Evolutionary conservation across 495 filamentous ascomycete genomes (phyloP).

Genomic region (Aspergillus mulundensis): DNA sequence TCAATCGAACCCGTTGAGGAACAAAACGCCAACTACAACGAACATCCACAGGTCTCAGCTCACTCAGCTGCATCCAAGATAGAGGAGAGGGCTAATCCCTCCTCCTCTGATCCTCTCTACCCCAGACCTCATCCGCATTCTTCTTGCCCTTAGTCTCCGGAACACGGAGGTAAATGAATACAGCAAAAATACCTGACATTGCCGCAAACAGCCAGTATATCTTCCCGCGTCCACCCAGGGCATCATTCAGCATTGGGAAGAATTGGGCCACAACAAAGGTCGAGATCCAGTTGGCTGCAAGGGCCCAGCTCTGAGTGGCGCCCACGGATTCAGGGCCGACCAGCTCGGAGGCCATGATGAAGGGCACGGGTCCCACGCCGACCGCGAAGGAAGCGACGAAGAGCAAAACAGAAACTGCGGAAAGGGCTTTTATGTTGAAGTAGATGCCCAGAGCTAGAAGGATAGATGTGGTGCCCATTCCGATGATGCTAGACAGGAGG

Average conservation of each 20-base stretch:
- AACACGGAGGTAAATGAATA: constrained; percentile 65
- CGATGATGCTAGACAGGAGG: constrained; percentile 71
- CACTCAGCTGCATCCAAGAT: not conserved
- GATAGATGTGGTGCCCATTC: constrained; percentile 74
- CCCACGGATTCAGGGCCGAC: constrained; percentile 87
- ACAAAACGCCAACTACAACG: too few species aligned
- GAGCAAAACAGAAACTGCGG: constrained; percentile 71
- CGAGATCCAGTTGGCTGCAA: constrained; percentile 84
- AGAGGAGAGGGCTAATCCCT: constrained; percentile 24
- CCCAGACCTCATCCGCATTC: constrained; percentile 85
- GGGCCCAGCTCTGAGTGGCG: constrained; percentile 76
- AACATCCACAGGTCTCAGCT: too few species aligned
- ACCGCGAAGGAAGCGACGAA: constrained; percentile 88
- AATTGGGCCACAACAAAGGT: constrained; percentile 92
- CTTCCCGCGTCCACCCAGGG: constrained; percentile 69
- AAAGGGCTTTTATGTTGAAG: constrained; percentile 62
- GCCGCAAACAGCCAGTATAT: constrained; percentile 85
- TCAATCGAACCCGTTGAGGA: too few species aligned
- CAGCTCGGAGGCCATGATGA: constrained; percentile 85
- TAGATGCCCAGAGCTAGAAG: constrained; percentile 73
- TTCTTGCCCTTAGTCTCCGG: constrained; percentile 84
- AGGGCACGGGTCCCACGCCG: constrained; percentile 91
- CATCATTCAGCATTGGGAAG: constrained; percentile 79
- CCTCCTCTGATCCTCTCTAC: constrained; percentile 42
- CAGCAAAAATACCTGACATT: constrained; percentile 59